Conservation (phyloP, 306 rosid genomes). For the Cicer yamashitae region DNA sequence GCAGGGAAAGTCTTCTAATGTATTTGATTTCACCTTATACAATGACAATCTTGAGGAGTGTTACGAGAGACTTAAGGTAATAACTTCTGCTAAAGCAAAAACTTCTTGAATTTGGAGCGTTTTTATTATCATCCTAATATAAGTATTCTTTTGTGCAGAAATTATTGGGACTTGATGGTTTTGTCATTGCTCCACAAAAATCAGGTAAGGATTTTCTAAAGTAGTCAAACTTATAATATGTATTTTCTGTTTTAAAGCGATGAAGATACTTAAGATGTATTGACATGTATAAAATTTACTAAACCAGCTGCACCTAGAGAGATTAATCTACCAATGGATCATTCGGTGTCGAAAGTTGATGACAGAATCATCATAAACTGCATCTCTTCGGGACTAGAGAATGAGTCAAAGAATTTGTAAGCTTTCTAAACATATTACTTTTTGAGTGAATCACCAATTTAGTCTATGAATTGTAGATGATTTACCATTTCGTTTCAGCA, state of each 20-base stretch:
- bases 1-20: constrained; percentile 72
- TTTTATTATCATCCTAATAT: constrained; percentile 33
- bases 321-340: constrained; percentile 62
- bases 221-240: not conserved
- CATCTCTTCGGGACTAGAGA: constrained; percentile 55
- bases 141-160: constrained; percentile 54
- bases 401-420: constrained; percentile 68
- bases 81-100: constrained; percentile 35
- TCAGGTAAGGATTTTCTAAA: constrained; percentile 57
- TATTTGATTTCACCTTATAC: constrained; percentile 72
- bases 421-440: constrained; percentile 38
- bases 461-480: not conserved
- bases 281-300: constrained; percentile 29
- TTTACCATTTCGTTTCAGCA: not conserved
- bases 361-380: constrained; percentile 65
- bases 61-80: constrained; percentile 77
- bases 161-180: constrained; percentile 75
- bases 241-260: not conserved
- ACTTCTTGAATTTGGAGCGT: not conserved
- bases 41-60: constrained; percentile 85
- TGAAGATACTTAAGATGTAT: constrained; percentile 4
- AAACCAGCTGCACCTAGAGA: constrained; percentile 60
- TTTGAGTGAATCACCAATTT: not conserved
- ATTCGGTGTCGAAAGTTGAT: constrained; percentile 61
- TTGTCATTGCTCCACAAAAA: constrained; percentile 46